Conservation (phyloP, 257 asterid genomes). For the Handroanthus guayacan region DNA sequence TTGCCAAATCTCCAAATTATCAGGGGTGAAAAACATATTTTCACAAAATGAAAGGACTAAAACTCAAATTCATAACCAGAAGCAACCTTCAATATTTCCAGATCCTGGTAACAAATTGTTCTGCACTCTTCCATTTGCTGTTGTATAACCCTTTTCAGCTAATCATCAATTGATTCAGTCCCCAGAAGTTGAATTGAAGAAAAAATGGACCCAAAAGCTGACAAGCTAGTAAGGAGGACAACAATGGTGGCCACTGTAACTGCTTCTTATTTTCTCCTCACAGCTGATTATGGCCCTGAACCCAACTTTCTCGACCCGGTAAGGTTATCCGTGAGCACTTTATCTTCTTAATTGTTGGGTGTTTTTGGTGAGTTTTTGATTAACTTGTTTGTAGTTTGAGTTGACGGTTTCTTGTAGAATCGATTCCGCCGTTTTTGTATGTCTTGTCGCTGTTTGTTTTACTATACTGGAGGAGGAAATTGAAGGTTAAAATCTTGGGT, state of each 20-base stretch:
- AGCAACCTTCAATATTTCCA: background rate
- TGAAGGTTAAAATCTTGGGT: background rate
- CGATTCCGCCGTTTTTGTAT: background rate
- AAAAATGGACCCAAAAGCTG: slow-evolving; percentile 67
- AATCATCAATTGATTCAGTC: background rate
- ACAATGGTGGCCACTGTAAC: slow-evolving; percentile 82
- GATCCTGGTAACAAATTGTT: background rate
- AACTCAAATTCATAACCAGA: background rate
- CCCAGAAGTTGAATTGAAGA: background rate
- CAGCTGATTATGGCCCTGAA: slow-evolving; percentile 87
- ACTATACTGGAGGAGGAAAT: background rate
- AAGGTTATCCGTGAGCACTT: slow-evolving; percentile 20
- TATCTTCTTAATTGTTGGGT: background rate
- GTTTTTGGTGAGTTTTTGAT: background rate
- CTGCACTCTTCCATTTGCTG: slow-evolving; percentile 21
- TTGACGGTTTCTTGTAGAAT: background rate
- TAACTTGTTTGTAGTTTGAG: slow-evolving; percentile 4
- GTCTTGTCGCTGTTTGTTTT: background rate
- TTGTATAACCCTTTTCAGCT: background rate
- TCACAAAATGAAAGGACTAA: slow-evolving; percentile 4
- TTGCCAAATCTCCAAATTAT: background rate
- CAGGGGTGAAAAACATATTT: background rate
- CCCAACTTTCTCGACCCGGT: slow-evolving; percentile 89
- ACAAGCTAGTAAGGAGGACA: slow-evolving; percentile 79
- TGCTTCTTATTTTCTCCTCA: slow-evolving; percentile 83